Percentiles rank a stretch among this genome's conserved stretches.
These are phyloP conservation scores for Mortierella antarctica DNA, from an alignment of 192 early-diverging fungal species.

Conservation along the genomic window DNA sequence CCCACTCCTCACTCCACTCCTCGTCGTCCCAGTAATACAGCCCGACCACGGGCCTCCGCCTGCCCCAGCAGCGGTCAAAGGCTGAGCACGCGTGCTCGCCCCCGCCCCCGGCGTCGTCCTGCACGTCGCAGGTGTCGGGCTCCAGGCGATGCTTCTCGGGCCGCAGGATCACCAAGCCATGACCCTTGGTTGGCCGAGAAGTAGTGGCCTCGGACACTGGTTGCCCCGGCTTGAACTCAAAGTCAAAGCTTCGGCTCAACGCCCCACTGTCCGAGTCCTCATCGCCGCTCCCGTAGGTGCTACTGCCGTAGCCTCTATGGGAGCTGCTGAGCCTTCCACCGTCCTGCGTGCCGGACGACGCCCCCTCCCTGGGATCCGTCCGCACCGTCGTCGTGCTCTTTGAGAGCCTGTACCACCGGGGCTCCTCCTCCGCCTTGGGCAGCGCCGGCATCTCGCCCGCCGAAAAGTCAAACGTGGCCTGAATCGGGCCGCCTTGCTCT, in stretches of 20 bases:
- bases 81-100: background rate
- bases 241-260: too few species aligned
- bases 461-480: too few species aligned
- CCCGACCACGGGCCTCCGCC: background rate
- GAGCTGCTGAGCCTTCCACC: too few species aligned
- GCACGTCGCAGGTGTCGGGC: background rate
- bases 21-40: slow-evolving; percentile 5
- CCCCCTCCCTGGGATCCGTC: too few species aligned
- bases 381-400: too few species aligned
- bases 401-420: too few species aligned
- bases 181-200: background rate
- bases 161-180: background rate
- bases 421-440: too few species aligned
- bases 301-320: background rate
- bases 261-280: background rate
- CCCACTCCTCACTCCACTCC: background rate
- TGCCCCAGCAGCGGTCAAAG: slow-evolving; percentile 21
- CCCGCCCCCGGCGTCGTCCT: background rate
- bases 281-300: background rate
- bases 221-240: too few species aligned
- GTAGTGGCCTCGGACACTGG: background rate
- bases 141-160: slow-evolving; percentile 5
- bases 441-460: too few species aligned
- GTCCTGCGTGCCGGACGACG: too few species aligned
- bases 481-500: too few species aligned